Conservation (phyloP, 2,329 filamentous ascomycete genomes). For the Macrophomina phaseolina region DNA sequence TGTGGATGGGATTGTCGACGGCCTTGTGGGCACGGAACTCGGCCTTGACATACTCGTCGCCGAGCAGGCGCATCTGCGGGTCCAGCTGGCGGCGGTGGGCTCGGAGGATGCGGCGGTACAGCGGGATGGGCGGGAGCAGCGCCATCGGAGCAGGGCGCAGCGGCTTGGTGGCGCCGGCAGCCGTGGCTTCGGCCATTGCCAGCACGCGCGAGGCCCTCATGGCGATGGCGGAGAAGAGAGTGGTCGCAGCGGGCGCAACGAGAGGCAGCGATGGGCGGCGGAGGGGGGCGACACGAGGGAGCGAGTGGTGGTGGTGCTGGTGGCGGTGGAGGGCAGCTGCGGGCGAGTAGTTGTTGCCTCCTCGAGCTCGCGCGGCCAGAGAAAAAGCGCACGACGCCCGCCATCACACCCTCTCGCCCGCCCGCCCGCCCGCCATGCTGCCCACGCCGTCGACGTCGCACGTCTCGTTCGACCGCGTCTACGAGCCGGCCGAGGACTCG, state of each 20-base stretch:
- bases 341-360: too few species aligned
- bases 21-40: slow-evolving; percentile 86
- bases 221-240: background rate
- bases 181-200: slow-evolving; percentile 43
- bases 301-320: background rate
- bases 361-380: background rate
- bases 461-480: slow-evolving; percentile 85
- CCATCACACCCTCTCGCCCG: background rate
- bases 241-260: background rate
- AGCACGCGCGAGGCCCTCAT: slow-evolving; percentile 37
- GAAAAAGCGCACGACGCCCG: background rate
- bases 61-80: slow-evolving; percentile 75
- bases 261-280: background rate
- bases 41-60: slow-evolving; percentile 90
- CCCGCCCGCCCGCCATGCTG: slow-evolving; percentile 65
- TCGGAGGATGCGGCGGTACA: slow-evolving; percentile 87
- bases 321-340: background rate
- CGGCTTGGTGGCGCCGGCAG: slow-evolving; percentile 40
- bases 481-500: slow-evolving; percentile 95
- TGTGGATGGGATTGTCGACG: slow-evolving; percentile 88
- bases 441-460: slow-evolving; percentile 94
- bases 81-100: slow-evolving; percentile 82
- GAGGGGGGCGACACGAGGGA: background rate
- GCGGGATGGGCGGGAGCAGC: slow-evolving; percentile 82
- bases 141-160: slow-evolving; percentile 60